Evolutionary conservation across 1,284 basidiomycete genomes (phyloP), one percentile per base, ranked within the genome.

Genomic region (Austroboletus novae-zelandiae): DNA sequence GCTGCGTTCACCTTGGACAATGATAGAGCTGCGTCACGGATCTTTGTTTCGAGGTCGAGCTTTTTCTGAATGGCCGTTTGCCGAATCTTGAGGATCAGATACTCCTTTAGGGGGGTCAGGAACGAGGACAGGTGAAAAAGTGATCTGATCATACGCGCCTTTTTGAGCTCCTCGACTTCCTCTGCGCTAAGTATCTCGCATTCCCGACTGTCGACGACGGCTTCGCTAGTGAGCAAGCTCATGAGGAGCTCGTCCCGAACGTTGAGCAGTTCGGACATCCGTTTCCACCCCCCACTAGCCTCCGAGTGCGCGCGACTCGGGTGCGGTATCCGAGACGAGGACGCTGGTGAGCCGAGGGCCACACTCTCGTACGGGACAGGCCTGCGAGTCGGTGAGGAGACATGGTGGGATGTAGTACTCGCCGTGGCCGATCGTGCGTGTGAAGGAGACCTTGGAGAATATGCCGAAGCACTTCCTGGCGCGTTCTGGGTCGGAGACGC

Each of bases 121-220:
- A 2, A 37, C 57, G 30, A 58, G 27, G 27, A 50, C 29, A 44
- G 23, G 32, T 3, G 40, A 17, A 30, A 18, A 37, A 25, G 25
- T 1, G 40, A 32, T 11, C 31, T 31, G 55, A 53, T 30, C 17
- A 29, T 15, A 71, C 77, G 43, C 58, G 90, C 91, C 81, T 91
- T 91, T 74, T 93, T 94, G 59, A 94, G 79, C 46, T 89, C 87
- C 57, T 95, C 93, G n/a, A 94, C 87, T 60, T 94, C 88, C 59
- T 96, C 93, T 49, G 89, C 84, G 57, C 76, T 81, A 41, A 91
- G 74, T 20, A 94, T 83, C 45, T 86, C 80, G 61, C 82, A 87
- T 41, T 80, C 79, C 27, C 88, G 79, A 60, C 89, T 89, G 60
- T 91, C 88, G 23, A 91, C 83, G 29, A 91, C 81, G 4, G 92